A percentile compares a stretch with the other conserved stretches of the same genome.
Evolutionary conservation across 306 rosid species (phyloP).

Genomic region (Notholithocarpus densiflorus): DNA sequence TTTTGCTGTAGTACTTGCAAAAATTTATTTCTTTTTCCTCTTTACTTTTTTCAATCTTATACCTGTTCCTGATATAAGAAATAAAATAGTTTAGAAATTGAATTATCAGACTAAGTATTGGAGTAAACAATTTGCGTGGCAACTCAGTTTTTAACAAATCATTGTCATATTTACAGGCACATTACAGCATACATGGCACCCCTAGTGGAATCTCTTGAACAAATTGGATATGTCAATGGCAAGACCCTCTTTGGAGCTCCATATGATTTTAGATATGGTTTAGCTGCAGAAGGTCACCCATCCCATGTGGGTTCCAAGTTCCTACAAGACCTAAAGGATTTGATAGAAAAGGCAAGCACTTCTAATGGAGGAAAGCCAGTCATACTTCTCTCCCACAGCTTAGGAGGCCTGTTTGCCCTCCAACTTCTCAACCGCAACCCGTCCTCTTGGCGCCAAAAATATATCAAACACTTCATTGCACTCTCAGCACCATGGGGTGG

Average conservation of each 20-base stretch:
- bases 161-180: slow-evolving; percentile 28
- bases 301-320: slow-evolving; percentile 71
- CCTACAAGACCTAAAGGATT: slow-evolving; percentile 57
- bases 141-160: background rate
- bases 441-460: slow-evolving; percentile 56
- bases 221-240: slow-evolving; percentile 60
- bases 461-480: slow-evolving; percentile 67
- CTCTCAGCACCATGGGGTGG: slow-evolving; percentile 94
- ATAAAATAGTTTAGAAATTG: too few species aligned
- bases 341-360: slow-evolving; percentile 66
- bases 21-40: too few species aligned
- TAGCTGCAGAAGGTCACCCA: slow-evolving; percentile 70
- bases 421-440: slow-evolving; percentile 68
- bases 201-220: slow-evolving; percentile 55
- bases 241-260: slow-evolving; percentile 87
- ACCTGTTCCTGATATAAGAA: too few species aligned
- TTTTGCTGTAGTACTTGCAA: background rate
- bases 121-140: background rate
- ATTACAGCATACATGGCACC: slow-evolving; percentile 69
- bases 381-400: slow-evolving; percentile 74
- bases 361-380: slow-evolving; percentile 70
- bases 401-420: slow-evolving; percentile 70
- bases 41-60: too few species aligned
- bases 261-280: slow-evolving; percentile 84
- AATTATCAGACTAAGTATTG: background rate